Evolutionary conservation across 495 filamentous ascomycete genomes (phyloP).

Genomic region (Terfezia claveryi): DNA sequence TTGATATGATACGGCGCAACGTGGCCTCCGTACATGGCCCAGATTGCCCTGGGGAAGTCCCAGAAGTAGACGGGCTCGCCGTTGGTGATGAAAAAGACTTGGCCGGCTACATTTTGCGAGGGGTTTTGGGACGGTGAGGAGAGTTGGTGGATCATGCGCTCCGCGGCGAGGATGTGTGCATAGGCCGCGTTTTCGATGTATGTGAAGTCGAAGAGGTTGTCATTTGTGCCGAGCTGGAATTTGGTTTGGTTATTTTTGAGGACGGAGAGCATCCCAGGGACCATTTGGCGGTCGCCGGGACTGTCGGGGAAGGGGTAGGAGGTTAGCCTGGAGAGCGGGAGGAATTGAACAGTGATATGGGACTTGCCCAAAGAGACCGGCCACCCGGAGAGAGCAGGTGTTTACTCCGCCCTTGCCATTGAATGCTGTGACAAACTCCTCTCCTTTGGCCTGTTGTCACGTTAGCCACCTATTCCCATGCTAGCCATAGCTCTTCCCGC

Average conservation of each 20-base stretch:
- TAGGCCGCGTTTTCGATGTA: conserved; percentile 61
- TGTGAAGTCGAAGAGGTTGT: conserved; percentile 72
- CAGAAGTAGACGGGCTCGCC: conserved; percentile 85
- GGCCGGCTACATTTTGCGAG: conserved; percentile 67
- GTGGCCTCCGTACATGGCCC: conserved; percentile 43
- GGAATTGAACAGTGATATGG: background rate
- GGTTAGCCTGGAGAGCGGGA: background rate
- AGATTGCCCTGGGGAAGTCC: conserved; percentile 67
- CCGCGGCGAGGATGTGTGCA: conserved; percentile 48
- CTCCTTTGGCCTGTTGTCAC: conserved; percentile 51
- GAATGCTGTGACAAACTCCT: conserved; percentile 59
- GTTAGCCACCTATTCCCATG: conserved; percentile 2
- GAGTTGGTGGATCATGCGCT: conserved; percentile 41
- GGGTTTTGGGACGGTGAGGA: conserved; percentile 38
- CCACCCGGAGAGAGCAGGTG: conserved; percentile 61
- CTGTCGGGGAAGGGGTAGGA: background rate
- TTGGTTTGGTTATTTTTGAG: conserved; percentile 41
- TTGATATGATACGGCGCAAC: conserved; percentile 38
- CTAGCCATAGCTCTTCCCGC: background rate
- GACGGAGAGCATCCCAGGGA: conserved; percentile 41
- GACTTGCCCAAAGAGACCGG: conserved; percentile 72
- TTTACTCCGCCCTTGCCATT: conserved; percentile 56
- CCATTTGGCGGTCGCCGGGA: conserved; percentile 40
- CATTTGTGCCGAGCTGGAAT: conserved; percentile 72
- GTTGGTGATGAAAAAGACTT: conserved; percentile 92